A percentile compares a stretch with the other conserved stretches of the same genome.
Conservation (phyloP, 2,329 filamentous ascomycete genomes). For the Triangularia setosa region DNA sequence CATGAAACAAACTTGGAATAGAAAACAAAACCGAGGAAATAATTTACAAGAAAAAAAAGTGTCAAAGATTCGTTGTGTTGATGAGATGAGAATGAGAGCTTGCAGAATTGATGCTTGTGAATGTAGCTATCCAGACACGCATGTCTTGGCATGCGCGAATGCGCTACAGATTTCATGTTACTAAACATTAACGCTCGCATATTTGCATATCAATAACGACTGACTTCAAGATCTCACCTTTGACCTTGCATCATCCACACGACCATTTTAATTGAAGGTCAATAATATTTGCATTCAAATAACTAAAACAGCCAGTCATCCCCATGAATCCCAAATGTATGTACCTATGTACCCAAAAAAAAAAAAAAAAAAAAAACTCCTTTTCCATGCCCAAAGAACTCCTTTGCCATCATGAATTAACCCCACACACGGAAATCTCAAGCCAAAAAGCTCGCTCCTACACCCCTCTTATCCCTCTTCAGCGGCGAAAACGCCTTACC, state of each 20-base stretch:
- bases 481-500: constrained; percentile 63
- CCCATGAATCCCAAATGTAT: not conserved
- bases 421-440: constrained; percentile 26
- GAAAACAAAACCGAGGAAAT: not conserved
- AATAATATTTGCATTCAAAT: not conserved
- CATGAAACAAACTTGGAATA: not conserved
- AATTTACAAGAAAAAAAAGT: not conserved
- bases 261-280: not conserved
- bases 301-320: not conserved
- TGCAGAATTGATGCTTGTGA: not conserved
- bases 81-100: not conserved
- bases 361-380: not conserved
- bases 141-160: not conserved
- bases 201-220: not conserved
- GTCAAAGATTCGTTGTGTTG: not conserved
- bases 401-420: not conserved
- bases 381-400: not conserved
- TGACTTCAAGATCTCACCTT: not conserved
- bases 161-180: not conserved
- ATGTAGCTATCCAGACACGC: not conserved
- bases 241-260: not conserved
- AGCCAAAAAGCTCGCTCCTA: constrained; percentile 57
- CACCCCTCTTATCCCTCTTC: constrained; percentile 64
- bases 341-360: not conserved
- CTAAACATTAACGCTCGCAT: not conserved